These are phyloP conservation scores for Mycena citricolor DNA, from an alignment of 1,284 basidiomycete genomes.

Conservation along the genomic window DNA sequence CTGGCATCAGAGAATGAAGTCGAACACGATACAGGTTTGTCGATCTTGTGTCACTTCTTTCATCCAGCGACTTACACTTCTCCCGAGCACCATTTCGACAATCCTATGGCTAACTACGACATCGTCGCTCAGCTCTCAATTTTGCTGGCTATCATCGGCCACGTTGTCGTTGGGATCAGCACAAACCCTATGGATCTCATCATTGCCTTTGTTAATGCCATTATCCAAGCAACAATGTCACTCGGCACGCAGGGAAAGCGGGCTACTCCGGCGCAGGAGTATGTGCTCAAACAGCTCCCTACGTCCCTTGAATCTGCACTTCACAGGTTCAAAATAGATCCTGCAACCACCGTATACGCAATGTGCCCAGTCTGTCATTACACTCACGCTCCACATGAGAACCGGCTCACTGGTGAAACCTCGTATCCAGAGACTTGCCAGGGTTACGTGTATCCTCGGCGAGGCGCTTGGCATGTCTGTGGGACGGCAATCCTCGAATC, in stretches of 20 bases:
- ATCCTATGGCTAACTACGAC: conserved; percentile 16
- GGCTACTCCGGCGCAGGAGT: conserved; percentile 10
- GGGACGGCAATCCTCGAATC: conserved; percentile 3
- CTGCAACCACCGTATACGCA: conserved; percentile 17
- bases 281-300: conserved; percentile 16
- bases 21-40: conserved; percentile 17
- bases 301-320: conserved; percentile 15
- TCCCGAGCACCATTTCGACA: conserved; percentile 20
- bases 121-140: conserved; percentile 18
- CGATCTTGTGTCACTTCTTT: not conserved
- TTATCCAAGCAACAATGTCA: conserved; percentile 19
- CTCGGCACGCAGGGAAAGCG: not conserved
- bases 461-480: not conserved
- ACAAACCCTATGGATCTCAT: conserved; percentile 17
- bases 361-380: conserved; percentile 15
- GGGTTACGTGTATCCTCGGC: not conserved
- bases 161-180: conserved; percentile 16
- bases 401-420: conserved; percentile 15
- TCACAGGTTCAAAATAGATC: conserved; percentile 17
- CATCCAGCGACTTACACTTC: conserved; percentile 4
- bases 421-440: conserved; percentile 15
- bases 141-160: conserved; percentile 16
- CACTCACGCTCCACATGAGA: conserved; percentile 14
- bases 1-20: conserved; percentile 1
- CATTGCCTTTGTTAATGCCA: conserved; percentile 16